Evolutionary conservation across 2,329 filamentous ascomycete species (phyloP).

Genomic region (Xylaria sp.): DNA sequence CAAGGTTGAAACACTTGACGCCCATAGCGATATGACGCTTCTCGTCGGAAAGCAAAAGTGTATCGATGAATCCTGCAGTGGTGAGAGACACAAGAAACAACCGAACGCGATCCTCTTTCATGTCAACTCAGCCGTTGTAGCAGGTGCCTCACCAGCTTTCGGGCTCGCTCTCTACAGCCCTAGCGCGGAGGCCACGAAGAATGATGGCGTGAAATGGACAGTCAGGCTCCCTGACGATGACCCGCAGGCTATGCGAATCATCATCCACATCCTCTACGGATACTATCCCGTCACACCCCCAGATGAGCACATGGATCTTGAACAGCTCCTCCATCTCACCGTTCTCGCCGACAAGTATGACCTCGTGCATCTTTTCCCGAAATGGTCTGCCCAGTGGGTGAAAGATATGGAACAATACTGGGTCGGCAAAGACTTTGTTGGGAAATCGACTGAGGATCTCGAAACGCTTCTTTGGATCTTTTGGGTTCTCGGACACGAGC

Average conservation of each 20-base stretch:
- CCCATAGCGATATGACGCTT: constrained; percentile 27
- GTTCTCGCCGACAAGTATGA: constrained; percentile 35
- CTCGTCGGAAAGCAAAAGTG: constrained; percentile 31
- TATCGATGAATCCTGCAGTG: background rate
- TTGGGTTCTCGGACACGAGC: constrained; percentile 35
- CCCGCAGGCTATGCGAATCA: constrained; percentile 28
- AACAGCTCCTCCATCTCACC: constrained; percentile 25
- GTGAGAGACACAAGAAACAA: background rate
- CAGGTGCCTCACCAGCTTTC: constrained; percentile 24
- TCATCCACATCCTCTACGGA: constrained; percentile 32
- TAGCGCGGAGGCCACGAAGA: background rate
- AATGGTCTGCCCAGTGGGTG: constrained; percentile 31
- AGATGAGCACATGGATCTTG: constrained; percentile 16
- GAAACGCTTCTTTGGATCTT: constrained; percentile 34
- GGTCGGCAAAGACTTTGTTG: constrained; percentile 13
- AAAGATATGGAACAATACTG: constrained; percentile 30
- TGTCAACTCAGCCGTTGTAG: constrained; percentile 23
- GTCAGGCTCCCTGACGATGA: constrained; percentile 30
- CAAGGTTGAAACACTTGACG: background rate
- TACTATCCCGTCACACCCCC: constrained; percentile 4
- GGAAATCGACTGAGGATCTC: constrained; percentile 24
- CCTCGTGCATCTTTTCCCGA: constrained; percentile 15
- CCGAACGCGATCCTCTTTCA: constrained; percentile 16
- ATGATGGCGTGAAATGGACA: constrained; percentile 17
- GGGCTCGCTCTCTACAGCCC: constrained; percentile 26